phyloP scores from a whole-genome alignment of 306 rosid genomes.

The Mimosa bimucronata region DNA sequence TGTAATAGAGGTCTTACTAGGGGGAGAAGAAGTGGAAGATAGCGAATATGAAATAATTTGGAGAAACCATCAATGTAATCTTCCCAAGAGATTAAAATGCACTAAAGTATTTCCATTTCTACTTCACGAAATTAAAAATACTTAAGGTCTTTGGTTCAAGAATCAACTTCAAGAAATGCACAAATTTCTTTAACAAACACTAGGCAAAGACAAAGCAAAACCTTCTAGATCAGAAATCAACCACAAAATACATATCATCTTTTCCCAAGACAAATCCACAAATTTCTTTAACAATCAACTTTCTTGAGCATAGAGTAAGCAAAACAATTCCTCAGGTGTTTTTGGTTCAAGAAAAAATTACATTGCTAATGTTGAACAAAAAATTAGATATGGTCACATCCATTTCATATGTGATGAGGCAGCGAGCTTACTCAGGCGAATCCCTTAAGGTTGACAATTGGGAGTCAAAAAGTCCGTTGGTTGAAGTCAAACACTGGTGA shows the following conservation, averaged over 20 bases:
- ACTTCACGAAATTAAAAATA: constrained; percentile 17
- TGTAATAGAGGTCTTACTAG: constrained; percentile 45
- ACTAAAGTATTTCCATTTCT: constrained; percentile 44
- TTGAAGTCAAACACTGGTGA: too few species aligned
- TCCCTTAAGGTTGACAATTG: too few species aligned
- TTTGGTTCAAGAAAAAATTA: too few species aligned
- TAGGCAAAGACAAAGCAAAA: neutral
- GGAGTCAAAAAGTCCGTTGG: too few species aligned
- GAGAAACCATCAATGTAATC: constrained; percentile 72
- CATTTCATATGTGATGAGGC: too few species aligned
- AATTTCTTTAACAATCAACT: constrained; percentile 23
- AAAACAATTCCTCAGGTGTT: too few species aligned
- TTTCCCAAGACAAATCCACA: constrained; percentile 24
- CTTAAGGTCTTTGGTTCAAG: constrained; percentile 20
- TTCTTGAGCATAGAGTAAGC: too few species aligned
- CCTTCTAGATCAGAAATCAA: constrained; percentile 41
- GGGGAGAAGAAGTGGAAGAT: constrained; percentile 45
- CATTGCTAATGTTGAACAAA: too few species aligned
- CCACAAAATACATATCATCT: constrained; percentile 36
- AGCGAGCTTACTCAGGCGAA: too few species aligned
- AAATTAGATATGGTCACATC: too few species aligned
- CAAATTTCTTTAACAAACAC: too few species aligned
- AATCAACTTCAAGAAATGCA: neutral
- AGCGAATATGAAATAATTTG: constrained; percentile 55
- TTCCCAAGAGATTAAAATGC: constrained; percentile 41